Evolutionary conservation across 352 stramenopile genomes (phyloP).

Genomic region (Globisporangium emineosum): DNA sequence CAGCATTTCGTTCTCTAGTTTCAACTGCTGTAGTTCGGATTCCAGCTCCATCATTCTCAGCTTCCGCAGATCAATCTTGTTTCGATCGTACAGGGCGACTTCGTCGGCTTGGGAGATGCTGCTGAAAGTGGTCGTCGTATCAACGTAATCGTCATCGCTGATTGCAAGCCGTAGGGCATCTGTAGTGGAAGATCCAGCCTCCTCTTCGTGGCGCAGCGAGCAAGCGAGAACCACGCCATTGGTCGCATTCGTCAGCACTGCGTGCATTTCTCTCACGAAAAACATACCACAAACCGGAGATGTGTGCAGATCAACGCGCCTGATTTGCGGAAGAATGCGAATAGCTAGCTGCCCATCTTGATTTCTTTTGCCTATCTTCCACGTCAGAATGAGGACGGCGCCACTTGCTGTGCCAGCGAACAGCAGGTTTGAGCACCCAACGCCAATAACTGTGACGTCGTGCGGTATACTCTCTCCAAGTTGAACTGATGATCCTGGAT

Average conservation of each 20-base stretch:
- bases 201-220: conserved; percentile 9
- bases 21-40: conserved; percentile 59
- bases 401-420: conserved; percentile 44
- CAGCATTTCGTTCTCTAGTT: conserved; percentile 72
- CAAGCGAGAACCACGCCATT: conserved; percentile 47
- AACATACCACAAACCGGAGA: conserved; percentile 39
- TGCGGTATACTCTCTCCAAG: conserved; percentile 24
- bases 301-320: conserved; percentile 49
- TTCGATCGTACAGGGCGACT: conserved; percentile 55
- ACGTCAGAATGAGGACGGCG: conserved; percentile 44
- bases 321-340: conserved; percentile 25
- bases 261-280: conserved; percentile 26
- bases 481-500: not conserved
- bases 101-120: conserved; percentile 55
- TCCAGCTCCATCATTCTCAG: conserved; percentile 62
- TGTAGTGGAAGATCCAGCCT: conserved; percentile 4
- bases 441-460: conserved; percentile 41
- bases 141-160: conserved; percentile 13
- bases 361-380: conserved; percentile 31
- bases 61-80: conserved; percentile 42
- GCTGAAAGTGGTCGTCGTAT: conserved; percentile 17
- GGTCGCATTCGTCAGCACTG: conserved; percentile 39
- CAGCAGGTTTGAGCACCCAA: conserved; percentile 38
- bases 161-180: conserved; percentile 11
- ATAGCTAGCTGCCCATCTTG: conserved; percentile 24